Evolutionary conservation across 768 basidiomycete species (phyloP), one percentile per base, ranked within the genome.

Genomic region (Gyrodon lividus): DNA sequence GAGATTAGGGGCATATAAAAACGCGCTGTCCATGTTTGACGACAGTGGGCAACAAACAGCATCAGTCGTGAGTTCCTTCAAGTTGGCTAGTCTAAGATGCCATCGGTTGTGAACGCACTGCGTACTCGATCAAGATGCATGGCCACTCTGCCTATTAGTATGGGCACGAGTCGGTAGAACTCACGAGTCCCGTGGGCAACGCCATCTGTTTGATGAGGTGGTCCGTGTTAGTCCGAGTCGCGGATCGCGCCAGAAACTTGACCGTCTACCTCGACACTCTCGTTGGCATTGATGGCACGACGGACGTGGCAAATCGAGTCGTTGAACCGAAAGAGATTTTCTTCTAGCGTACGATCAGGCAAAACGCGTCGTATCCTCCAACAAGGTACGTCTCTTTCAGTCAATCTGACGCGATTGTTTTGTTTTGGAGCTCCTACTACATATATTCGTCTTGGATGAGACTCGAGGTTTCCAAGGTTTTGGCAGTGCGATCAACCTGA

Each of bases 341-440:
- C n/a, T 77, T 7, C 46, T 83, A 3, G 71, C 81, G 0, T 81
- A 74, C 52, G 80, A 84, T 43, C 81, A 84, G 56, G 61, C 68
- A 9, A 79, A 73, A 52, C 72, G 76, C 84, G 19, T 83, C 0
- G 76, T 78, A 47, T 66, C 74, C 5, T 59, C 70, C 0, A 66
- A 66, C 5, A 80, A 76, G 69, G 80, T 74, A 20, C 2, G 49
- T 39, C 0, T 46, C 35, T 9, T 7, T 4, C 4, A 26, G 7
- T 8, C n/a, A 45, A 0, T 24, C 6, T 3, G 0, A 0, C 9
- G 1, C 10, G 0, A 26, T 2, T n/a, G n/a, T n/a, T n/a, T n/a
- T n/a, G n/a, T 20, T 2, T 5, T 48, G 2, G n/a, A 77, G 72
- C 56, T 73, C 2, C 59, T 61, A 2, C 52, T 84, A 4, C 69